Base-by-base conservation (phyloP, 2,329 filamentous ascomycete species). In the Ophiostoma novo-ulmi region DNA sequence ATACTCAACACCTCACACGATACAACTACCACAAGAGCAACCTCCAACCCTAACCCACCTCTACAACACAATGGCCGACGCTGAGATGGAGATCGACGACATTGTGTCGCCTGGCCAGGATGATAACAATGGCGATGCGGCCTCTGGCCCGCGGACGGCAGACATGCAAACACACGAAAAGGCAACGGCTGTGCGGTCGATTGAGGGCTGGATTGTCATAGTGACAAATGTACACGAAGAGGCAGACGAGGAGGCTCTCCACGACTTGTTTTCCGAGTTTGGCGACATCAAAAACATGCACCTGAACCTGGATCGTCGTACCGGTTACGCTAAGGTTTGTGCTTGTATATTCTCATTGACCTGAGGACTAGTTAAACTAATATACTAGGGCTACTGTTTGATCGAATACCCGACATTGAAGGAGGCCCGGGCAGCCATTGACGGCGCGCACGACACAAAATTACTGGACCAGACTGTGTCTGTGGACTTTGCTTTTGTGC, bases 221-320 rank as follows among this genome's bases (percentile, higher is more conserved):
- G 91, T 92, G 74, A 94, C 91, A 69, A 95, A 95, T 77, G 90
- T 95, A 44, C 92, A 95, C 81, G 92, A 95, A 78, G 92, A 95
- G 80, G 91, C 92, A 68, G 91, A 90, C 75, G 92, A 95, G 81
- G 92, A 95, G 82, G 89, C 91, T 65, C 79, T 95, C 71, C 90
- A 91, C 76, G 92, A 95, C 79, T 85, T 88, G 79, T 95, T 95
- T 79, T 90, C 88, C 76, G 92, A 95, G 76, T 95, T 86, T 77
- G 92, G 92, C 75, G 91, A 94, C 80, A 92, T 95, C 77, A 93
- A 93, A 85, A 95, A 95, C 77, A 78, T 94, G 77, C 92, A 95
- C 77, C 80, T 95, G 78, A 95, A 95, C 78, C 82, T 95, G 73
- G 92, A 95, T 78, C 85, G 92, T 70, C 84, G 92, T 76, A 94